Evolutionary conservation across 768 basidiomycete genomes (phyloP), one percentile per base, ranked within the genome.

Genomic region (Podaxis mareebaensis): DNA sequence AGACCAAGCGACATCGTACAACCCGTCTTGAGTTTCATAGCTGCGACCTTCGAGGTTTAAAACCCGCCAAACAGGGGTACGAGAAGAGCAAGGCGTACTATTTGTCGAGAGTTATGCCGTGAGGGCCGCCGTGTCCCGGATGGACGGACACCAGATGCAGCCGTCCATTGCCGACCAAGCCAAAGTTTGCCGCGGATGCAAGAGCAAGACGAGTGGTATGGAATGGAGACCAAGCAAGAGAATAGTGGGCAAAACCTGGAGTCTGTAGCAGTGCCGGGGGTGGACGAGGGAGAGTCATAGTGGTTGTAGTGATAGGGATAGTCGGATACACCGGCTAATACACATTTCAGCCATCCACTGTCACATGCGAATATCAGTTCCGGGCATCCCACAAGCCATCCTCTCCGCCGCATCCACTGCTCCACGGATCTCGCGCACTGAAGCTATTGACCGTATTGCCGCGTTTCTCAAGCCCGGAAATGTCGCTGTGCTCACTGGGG

Each of bases 131-230:
- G 0, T 82, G 83, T 15, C 78, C 81, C 28, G 82, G 78, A 26
- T 73, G 75, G 22, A 87, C 75, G 1, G 87, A 85, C 58, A 83
- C 81, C 24, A 90, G 72, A 72, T 90, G 91, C 48, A 98, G 72
- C n/a, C 96, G 82, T 0, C 96, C 96, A 75, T 97, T 98, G 26
- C 96, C 96, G 36, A 98, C 92, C 3, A 99, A 82, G 2, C 96
- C 96, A 74, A 94, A 98, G 76, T 98, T 96, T 28, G 95, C 92
- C 0, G 93, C 83, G 5, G 92, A 92, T 4, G 93, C 91, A 38
- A 94, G 78, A 1, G 93, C 93, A 48, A 94, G 72, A 39, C 89
- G 85, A 15, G 82, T 79, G 24, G 82, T 87, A 73, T 91, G 89
- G 70, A 95, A 95, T 3, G 93, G 93, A 0, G 93, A 95, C 90